Evolutionary conservation across 2,329 filamentous ascomycete species (phyloP).

Genomic region (Cladosporium sp.): DNA sequence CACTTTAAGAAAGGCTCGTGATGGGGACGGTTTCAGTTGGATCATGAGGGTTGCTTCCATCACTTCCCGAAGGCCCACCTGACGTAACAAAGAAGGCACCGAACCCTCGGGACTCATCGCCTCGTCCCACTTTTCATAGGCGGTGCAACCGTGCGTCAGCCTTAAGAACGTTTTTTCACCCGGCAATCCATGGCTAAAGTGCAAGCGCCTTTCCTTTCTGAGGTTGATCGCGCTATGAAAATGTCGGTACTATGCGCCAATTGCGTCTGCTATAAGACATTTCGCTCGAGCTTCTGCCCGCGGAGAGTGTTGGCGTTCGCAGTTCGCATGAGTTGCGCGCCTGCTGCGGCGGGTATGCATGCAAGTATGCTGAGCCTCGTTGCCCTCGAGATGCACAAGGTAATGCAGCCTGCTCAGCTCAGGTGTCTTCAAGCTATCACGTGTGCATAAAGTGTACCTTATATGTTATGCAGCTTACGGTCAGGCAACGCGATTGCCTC

Average conservation of each 20-base stretch:
- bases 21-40: not conserved
- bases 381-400: not conserved
- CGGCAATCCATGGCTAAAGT: conserved; percentile 1
- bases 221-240: not conserved
- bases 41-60: conserved; percentile 1
- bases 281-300: not conserved
- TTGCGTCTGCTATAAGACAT: conserved; percentile 4
- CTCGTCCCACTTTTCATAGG: not conserved
- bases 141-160: conserved; percentile 7
- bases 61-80: not conserved
- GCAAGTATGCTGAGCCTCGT: not conserved
- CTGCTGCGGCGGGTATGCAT: not conserved
- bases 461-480: not conserved
- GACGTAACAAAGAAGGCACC: not conserved
- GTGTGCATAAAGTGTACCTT: not conserved
- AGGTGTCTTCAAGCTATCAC: not conserved
- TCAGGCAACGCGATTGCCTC: not conserved
- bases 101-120: not conserved
- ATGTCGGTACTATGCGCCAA: not conserved
- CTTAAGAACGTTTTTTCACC: not conserved
- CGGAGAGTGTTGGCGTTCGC: not conserved
- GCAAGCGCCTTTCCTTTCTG: not conserved
- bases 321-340: not conserved
- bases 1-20: conserved; percentile 2
- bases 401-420: not conserved